Evolutionary conservation across 2,329 filamentous ascomycete genomes (phyloP).

Genomic region (Ascochyta viciae-villosae): DNA sequence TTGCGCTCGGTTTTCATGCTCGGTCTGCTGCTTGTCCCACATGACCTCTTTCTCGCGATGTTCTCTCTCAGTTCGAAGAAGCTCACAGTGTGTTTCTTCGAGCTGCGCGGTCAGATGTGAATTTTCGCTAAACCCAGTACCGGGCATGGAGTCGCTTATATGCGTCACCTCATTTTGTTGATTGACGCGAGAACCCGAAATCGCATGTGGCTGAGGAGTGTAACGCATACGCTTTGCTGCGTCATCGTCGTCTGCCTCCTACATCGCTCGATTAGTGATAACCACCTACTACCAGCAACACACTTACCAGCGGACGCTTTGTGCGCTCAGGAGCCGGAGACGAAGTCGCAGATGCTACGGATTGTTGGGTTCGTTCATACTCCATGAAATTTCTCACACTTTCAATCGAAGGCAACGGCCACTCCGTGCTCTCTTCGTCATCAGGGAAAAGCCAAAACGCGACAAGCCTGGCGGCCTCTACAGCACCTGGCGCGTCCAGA

Average conservation of each 20-base stretch:
- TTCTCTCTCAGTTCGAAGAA: conserved; percentile 12
- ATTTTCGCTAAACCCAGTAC: conserved; percentile 25
- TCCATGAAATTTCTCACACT: conserved; percentile 40
- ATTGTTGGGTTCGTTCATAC: conserved; percentile 34
- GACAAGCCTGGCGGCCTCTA: conserved; percentile 34
- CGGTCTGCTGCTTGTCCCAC: conserved; percentile 37
- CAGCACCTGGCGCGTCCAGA: conserved; percentile 32
- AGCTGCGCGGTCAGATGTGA: conserved; percentile 20
- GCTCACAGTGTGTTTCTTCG: conserved; percentile 15
- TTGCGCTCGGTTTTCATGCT: conserved; percentile 33
- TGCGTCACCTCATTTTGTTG: conserved; percentile 45
- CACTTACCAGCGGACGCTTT: conserved; percentile 40
- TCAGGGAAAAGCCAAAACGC: conserved; percentile 32
- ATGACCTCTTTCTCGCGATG: conserved; percentile 23
- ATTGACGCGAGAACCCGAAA: conserved; percentile 7
- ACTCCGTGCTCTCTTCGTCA: conserved; percentile 20
- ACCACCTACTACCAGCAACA: no score
- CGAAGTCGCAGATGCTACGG: conserved; percentile 21
- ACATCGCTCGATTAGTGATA: conserved; percentile 1
- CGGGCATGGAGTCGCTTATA: conserved; percentile 52
- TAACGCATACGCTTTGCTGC: conserved; percentile 45
- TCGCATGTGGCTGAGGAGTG: conserved; percentile 36
- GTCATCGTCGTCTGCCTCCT: conserved; percentile 36
- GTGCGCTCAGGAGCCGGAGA: conserved; percentile 28
- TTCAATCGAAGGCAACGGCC: conserved; percentile 43